A percentile compares a stretch with the other conserved stretches of the same genome.
phyloP scores from a whole-genome alignment of 108 stramenopile genomes.

The Cyclostephanos invisitatus region DNA sequence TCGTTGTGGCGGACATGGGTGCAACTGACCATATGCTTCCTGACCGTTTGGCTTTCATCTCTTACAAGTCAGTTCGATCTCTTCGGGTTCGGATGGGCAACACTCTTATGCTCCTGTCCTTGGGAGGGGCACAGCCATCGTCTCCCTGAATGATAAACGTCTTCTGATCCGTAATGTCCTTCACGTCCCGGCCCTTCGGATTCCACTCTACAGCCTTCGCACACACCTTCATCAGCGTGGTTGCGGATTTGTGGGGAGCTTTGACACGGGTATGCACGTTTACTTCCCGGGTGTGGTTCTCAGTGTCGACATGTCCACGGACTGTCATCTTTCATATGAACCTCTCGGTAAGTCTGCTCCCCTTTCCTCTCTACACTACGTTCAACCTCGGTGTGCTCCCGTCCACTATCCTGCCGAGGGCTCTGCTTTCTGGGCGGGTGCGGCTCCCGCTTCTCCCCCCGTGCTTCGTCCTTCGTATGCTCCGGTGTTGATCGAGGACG shows the following conservation, averaged over 20 bases:
- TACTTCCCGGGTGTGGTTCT: background rate
- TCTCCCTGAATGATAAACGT: conserved; percentile 5
- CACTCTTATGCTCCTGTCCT: conserved; percentile 7
- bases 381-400: background rate
- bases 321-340: background rate
- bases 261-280: background rate
- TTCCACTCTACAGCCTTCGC: conserved; percentile 15
- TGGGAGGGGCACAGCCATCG: background rate
- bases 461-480: background rate
- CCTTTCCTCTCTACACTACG: background rate
- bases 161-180: conserved; percentile 6
- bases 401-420: background rate
- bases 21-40: conserved; percentile 4
- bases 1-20: conserved; percentile 6
- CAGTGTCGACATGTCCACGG: background rate
- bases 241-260: background rate
- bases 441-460: background rate
- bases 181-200: conserved; percentile 10
- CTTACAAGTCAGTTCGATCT: background rate
- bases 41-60: conserved; percentile 11
- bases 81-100: conserved; percentile 1
- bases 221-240: conserved; percentile 3
- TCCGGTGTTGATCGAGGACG: background rate
- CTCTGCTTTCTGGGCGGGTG: background rate
- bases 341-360: too few species aligned